These are phyloP conservation scores for Tetracladium maxilliforme DNA, from an alignment of 2,329 filamentous ascomycete species.

Conservation along the genomic window DNA sequence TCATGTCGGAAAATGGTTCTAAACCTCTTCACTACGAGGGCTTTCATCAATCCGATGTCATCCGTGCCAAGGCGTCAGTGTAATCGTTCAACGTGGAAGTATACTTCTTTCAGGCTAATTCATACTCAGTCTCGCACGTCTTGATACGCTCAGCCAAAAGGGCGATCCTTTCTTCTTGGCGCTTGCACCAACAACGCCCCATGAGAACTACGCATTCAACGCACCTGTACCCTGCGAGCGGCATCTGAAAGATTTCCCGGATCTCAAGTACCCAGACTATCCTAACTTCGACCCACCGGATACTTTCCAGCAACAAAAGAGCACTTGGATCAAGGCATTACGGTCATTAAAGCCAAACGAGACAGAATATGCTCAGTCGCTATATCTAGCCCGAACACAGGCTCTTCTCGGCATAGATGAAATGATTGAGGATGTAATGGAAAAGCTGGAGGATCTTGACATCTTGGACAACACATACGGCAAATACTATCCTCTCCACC, in stretches of 20 bases:
- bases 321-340: constrained; percentile 7
- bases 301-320: too few relatives aligned
- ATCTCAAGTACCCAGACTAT: constrained; percentile 28
- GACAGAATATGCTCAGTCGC: constrained; percentile 7
- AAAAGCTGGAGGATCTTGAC: constrained; percentile 11
- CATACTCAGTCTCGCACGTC: constrained; percentile 24
- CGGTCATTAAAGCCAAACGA: constrained; percentile 7
- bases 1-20: constrained; percentile 11
- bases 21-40: constrained; percentile 8
- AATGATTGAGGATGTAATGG: constrained; percentile 15
- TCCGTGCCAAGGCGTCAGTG: constrained; percentile 13
- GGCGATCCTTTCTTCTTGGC: constrained; percentile 10
- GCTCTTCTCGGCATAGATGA: constrained; percentile 16
- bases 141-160: too few relatives aligned
- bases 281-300: constrained; percentile 35
- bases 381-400: constrained; percentile 9
- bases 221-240: constrained; percentile 27
- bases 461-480: constrained; percentile 12
- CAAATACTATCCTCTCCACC: constrained; percentile 11
- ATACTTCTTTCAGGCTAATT: too few relatives aligned
- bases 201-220: too few relatives aligned
- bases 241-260: constrained; percentile 30
- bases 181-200: constrained; percentile 9
- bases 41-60: constrained; percentile 11
- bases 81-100: too few relatives aligned